Conservation (phyloP, 257 asterid genomes). For the Cruciata laevipes region DNA sequence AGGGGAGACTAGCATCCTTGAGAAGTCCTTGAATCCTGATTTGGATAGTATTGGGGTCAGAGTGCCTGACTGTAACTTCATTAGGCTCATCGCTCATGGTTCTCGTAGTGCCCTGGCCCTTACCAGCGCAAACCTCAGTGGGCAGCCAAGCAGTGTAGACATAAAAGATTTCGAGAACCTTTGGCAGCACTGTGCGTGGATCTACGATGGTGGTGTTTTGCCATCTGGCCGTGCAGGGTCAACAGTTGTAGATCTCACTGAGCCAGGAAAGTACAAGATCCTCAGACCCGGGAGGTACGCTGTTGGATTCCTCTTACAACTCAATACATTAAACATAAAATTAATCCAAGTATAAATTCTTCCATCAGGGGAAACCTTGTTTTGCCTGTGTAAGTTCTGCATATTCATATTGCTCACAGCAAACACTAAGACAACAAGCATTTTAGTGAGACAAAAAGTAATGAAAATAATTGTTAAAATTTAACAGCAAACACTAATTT, state of each 20-base stretch:
- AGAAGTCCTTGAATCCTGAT: slow-evolving; percentile 77
- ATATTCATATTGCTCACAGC: background rate
- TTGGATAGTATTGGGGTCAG: slow-evolving; percentile 78
- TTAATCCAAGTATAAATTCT: background rate
- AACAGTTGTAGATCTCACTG: slow-evolving; percentile 73
- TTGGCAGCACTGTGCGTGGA: slow-evolving; percentile 64
- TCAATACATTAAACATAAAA: background rate
- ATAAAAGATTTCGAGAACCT: slow-evolving; percentile 69
- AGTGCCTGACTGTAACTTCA: slow-evolving; percentile 64
- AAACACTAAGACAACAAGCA: background rate
- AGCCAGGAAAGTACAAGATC: slow-evolving; percentile 63
- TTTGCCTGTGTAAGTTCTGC: background rate
- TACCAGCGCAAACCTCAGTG: slow-evolving; percentile 88
- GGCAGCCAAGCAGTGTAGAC: slow-evolving; percentile 74
- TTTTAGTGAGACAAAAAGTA: too few relatives aligned
- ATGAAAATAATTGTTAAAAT: too few relatives aligned
- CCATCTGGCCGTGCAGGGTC: slow-evolving; percentile 91
- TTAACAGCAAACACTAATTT: too few relatives aligned
- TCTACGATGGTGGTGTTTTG: slow-evolving; percentile 75
- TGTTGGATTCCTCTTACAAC: background rate
- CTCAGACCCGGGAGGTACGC: slow-evolving; percentile 80
- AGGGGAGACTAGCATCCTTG: slow-evolving; percentile 79
- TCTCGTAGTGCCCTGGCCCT: slow-evolving; percentile 78
- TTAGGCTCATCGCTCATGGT: slow-evolving; percentile 65
- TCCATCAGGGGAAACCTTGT: background rate